These are phyloP conservation scores for Mucor racemosus DNA, from an alignment of 371 early-diverging fungal genomes.

Conservation along the genomic window DNA sequence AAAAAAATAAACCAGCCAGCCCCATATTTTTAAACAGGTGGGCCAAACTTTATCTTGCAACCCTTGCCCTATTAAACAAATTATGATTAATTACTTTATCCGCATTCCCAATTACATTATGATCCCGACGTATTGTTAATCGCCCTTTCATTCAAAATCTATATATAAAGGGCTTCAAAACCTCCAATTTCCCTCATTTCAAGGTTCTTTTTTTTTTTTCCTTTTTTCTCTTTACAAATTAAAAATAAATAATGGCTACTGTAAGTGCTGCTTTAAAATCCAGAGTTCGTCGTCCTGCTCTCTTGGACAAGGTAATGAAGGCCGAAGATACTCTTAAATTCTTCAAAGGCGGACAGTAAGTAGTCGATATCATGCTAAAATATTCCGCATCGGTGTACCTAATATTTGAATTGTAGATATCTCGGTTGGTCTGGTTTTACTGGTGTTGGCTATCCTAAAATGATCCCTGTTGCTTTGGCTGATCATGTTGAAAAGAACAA, in stretches of 20 bases:
- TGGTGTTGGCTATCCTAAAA: constrained; percentile 61
- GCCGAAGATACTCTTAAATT: constrained; percentile 51
- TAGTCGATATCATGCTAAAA: constrained; percentile 9
- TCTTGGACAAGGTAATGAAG: constrained; percentile 52
- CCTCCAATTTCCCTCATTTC: not conserved
- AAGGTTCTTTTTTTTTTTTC: constrained; percentile 16
- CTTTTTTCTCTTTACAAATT: not conserved
- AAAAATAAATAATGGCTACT: constrained; percentile 35
- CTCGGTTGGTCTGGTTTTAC: constrained; percentile 60
- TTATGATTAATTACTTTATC: constrained; percentile 3
- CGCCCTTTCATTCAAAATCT: not conserved
- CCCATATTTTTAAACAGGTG: not conserved
- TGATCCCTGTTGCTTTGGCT: constrained; percentile 55
- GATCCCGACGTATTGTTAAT: not conserved
- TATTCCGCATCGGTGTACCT: not conserved
- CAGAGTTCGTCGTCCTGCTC: constrained; percentile 54
- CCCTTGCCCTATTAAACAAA: constrained; percentile 6
- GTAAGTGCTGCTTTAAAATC: constrained; percentile 52
- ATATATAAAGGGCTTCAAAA: not conserved
- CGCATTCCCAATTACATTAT: not conserved
- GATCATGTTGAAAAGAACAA: constrained; percentile 59
- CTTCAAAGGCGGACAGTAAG: constrained; percentile 58
- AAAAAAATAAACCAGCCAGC: constrained; percentile 5
- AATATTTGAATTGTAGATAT: constrained; percentile 29
- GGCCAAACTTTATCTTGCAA: not conserved